Evolutionary conservation across 2,329 filamentous ascomycete species (phyloP), one percentile per base, ranked within the genome.

Genomic region (Tolypocladium pustulatum): DNA sequence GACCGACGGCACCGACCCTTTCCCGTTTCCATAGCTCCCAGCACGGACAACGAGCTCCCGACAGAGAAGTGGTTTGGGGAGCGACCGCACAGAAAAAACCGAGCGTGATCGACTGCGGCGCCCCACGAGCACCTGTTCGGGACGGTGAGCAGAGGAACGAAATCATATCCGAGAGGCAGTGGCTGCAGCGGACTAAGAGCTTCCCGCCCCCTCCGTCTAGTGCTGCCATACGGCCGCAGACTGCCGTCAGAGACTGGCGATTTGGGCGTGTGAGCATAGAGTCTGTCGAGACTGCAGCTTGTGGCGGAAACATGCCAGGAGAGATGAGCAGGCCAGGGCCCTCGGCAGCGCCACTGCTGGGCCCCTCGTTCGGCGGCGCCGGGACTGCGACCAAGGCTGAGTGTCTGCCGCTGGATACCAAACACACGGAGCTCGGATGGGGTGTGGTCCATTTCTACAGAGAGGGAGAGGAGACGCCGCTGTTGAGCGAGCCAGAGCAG

Each of bases 401-500:
- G 62, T 96, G 88, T 68, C 76, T 90, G 25, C 86, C 89, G 0
- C 78, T 93, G 1, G 82, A 87, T 58, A 82, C 85, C 20, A 84
- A 80, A 65, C 84, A 88, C 58, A 91, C 90, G 0, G 88, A 96
- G 60, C 80, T 91, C 1, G 90, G 91, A 49, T 97, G 91, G 88
- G 94, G 94, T 1, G 85, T 97, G 17, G 91, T 99, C 2, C 94
- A 97, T 71, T 81, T 99, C 34, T 99, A 97, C 71, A 84, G 92
- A 12, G 93, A 97, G 72, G 83, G 83, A 2, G 84, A 91, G 60
- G 89, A 95, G 71, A 87, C 86, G 0, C 78, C 83, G 1, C 81
- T 78, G 15, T 74, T 91, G 63, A 59, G 59, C 20, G 59, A 59
- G 61, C 60, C 62, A 41, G 68, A 63, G 60, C 69, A 53, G 57